Evolutionary conservation across 129 eudicot species (phyloP), one percentile per base, ranked within the genome.

Genomic region (Sambucus nigra): DNA sequence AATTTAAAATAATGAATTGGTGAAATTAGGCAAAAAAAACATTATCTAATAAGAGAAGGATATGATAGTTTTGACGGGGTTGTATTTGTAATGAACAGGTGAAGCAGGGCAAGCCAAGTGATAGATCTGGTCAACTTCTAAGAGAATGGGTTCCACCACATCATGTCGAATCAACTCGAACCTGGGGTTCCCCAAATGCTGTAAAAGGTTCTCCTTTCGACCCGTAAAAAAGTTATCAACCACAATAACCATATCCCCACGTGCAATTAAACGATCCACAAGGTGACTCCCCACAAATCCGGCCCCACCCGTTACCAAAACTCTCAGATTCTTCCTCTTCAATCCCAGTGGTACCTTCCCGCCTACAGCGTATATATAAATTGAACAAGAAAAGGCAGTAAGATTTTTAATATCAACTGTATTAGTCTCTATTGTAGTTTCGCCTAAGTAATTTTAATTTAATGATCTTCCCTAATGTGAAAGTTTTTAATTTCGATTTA

Each of bases 81-180:
- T 87, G 70, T 56, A 76, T 67, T 87, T 82, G 82, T 87, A 87
- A 63, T 82, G 86, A 0, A 87, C 96, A 3, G 96, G 96, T 0
- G 96, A 87, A 47, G 95, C 95, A 24, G 95, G 95, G 67, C 95
- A 86, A 53, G 95, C 95, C 52, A 86, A 68, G 58, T 86, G 95
- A 54, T 86, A 86, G 57, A 86, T 86, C 61, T 86, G 95, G 63
- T 86, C 95, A 1, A 86, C 95, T 56, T 87, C 96, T 15, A 82
- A 75, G 78, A 87, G 20, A 25, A 87, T 76, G 19, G 94, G 96
- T 73, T 87, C 94, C 33, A 87, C 93, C 25, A 87, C 96, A 49
- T 87, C 96, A 19, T 87, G 96, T 2, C 93, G 62, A 22, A 87
- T 82, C 55, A 87, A 80, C 70, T 87, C 96, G 25, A 87, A 79